Evolutionary conservation across 345 rosid genomes (phyloP).

Genomic region (Populus alba): DNA sequence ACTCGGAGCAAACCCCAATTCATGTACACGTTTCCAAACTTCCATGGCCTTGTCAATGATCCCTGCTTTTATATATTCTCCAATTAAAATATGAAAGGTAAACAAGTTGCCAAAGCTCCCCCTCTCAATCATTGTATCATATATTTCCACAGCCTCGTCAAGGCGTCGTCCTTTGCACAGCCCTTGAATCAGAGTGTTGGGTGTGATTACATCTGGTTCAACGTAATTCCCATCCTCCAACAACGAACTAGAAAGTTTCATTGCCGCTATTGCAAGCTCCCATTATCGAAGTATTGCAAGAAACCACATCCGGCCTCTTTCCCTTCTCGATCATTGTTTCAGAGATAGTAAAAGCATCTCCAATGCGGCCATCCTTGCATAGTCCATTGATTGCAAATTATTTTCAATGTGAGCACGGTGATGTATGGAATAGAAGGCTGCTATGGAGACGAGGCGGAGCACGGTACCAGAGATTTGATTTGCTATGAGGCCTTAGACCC

Average conservation of each 20-base stretch:
- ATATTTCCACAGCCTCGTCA: conserved; percentile 44
- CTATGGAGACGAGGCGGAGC: too few relatives aligned
- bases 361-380: conserved; percentile 50
- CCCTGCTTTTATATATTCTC: conserved; percentile 47
- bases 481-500: neutral
- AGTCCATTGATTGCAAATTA: conserved; percentile 30
- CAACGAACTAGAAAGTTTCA: conserved; percentile 41
- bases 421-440: too few relatives aligned
- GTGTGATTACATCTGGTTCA: conserved; percentile 34
- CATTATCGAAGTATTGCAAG: conserved; percentile 53
- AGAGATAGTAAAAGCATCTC: conserved; percentile 50
- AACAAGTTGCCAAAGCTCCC: conserved; percentile 44
- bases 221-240: conserved; percentile 33
- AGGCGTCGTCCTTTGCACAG: conserved; percentile 49
- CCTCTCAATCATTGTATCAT: conserved; percentile 43
- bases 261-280: conserved; percentile 57
- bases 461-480: neutral
- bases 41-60: conserved; percentile 46
- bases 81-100: conserved; percentile 46
- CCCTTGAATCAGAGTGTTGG: conserved; percentile 48
- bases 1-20: conserved; percentile 42
- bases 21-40: conserved; percentile 50
- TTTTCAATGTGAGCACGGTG: too few relatives aligned
- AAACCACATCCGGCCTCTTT: conserved; percentile 45
- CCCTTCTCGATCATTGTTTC: conserved; percentile 56